Base-by-base conservation (phyloP, 2,329 filamentous ascomycete genomes). In the Aspergillus alliaceus region DNA sequence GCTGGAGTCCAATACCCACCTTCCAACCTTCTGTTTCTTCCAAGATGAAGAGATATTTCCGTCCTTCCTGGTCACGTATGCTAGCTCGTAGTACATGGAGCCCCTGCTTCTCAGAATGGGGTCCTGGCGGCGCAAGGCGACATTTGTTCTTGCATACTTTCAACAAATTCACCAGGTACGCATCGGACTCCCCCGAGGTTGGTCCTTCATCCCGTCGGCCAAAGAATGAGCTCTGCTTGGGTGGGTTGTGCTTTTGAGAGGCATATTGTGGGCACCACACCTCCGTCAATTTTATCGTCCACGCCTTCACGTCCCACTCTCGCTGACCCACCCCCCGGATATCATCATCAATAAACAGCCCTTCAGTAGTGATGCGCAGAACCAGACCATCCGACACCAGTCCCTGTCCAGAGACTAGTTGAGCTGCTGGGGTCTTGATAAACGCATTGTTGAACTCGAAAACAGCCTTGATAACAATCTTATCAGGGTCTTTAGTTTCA, bases 241-340 rank as follows among this genome's bases (percentile, higher is more conserved):
- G 51, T 14, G 65, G 61, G 31, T 60, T 60, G 24, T 58, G 59
- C 63, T 74, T 72, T 66, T 73, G 75, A 64, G 75, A 72, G 70
- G 78, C 79, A 72, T 84, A 78, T 73, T 88, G 84, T 69, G 84
- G 82, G 69, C 88, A 92, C 86, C 89, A 91, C 80, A 95, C 88
- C 84, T 98, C 95, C 75, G 96, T 86, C 63, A 89, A 80, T 78
- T 96, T 97, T 77, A 99, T 84, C 42, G 92, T 96, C 95, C 95
- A 98, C 25, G 93, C 93, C 76, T 98, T 98, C 70, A 98, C 87
- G 73, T 99, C 95, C 95, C 95, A 99, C 77, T 99, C 95, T 58
- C 95, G 87, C 76, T 98, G 92, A n/a, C 91, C 88, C 15, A 97
- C 91, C 60, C 87, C 87, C 44, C 93, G 87, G 52, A 97, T 85